phyloP scores from a whole-genome alignment of 1,139 yeast species.

The Diutina sp. region DNA sequence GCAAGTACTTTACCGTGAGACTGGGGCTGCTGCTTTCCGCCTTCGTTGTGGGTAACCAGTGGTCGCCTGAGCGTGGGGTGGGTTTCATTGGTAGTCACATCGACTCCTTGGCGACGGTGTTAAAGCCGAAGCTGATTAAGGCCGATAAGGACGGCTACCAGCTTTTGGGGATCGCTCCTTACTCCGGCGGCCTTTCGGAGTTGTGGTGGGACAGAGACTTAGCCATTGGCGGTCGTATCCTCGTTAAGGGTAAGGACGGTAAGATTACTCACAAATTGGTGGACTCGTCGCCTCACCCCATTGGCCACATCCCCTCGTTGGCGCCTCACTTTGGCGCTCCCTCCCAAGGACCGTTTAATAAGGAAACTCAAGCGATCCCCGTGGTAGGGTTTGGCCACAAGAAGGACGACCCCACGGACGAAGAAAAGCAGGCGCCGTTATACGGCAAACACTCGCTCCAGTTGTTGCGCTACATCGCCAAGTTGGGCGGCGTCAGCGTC shows the following conservation, averaged over 20 bases:
- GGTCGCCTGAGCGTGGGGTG: neutral
- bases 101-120: neutral
- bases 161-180: neutral
- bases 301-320: conserved; percentile 51
- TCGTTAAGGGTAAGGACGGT: conserved; percentile 23
- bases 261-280: conserved; percentile 30
- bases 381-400: conserved; percentile 35
- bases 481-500: conserved; percentile 33
- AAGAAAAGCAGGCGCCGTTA: conserved; percentile 51
- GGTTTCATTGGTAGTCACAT: conserved; percentile 2
- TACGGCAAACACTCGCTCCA: conserved; percentile 46
- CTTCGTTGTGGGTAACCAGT: neutral
- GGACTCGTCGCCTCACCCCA: conserved; percentile 48
- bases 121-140: neutral
- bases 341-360: conserved; percentile 39
- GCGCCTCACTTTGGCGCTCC: conserved; percentile 55
- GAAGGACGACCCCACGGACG: conserved; percentile 28
- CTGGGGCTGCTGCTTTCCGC: conserved; percentile 34
- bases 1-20: conserved; percentile 43
- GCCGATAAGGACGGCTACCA: conserved; percentile 1
- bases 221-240: conserved; percentile 41
- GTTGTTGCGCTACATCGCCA: conserved; percentile 43
- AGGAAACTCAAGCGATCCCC: conserved; percentile 53
- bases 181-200: neutral
- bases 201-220: conserved; percentile 3